Conservation (phyloP, 768 basidiomycete genomes). For the Boletellus ananiceps region DNA sequence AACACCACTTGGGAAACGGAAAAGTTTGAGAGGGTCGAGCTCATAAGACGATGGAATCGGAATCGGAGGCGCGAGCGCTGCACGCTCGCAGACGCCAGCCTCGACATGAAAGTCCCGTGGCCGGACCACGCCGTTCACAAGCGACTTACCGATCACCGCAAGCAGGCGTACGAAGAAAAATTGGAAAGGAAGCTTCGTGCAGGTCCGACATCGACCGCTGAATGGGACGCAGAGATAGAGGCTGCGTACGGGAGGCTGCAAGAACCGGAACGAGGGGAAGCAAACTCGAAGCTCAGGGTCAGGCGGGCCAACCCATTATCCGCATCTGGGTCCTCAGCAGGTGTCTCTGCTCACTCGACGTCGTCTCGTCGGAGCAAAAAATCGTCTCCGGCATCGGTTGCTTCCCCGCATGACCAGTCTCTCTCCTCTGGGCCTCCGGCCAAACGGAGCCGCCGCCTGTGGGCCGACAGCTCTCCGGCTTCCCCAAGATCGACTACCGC, state of each 20-base stretch:
- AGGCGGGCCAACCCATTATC: slow-evolving; percentile 13
- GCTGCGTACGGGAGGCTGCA: slow-evolving; percentile 12
- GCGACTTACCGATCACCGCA: slow-evolving; percentile 38
- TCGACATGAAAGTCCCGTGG: slow-evolving; percentile 38
- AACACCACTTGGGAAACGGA: slow-evolving; percentile 50
- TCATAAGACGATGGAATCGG: slow-evolving; percentile 34
- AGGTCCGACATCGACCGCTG: slow-evolving; percentile 6
- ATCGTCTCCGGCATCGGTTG: slow-evolving; percentile 11
- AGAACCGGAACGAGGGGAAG: slow-evolving; percentile 26
- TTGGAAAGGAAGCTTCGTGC: slow-evolving; percentile 14
- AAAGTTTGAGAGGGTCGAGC: slow-evolving; percentile 10
- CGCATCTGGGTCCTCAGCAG: slow-evolving; percentile 7
- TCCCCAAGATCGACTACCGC: slow-evolving; percentile 5
- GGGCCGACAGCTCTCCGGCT: slow-evolving; percentile 1
- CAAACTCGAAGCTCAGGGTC: slow-evolving; percentile 19
- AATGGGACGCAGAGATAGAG: slow-evolving; percentile 30
- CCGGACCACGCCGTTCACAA: slow-evolving; percentile 42
- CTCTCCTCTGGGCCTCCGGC: slow-evolving; percentile 9
- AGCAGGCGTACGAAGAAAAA: slow-evolving; percentile 47
- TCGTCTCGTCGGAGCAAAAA: slow-evolving; percentile 3
- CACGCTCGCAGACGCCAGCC: slow-evolving; percentile 25
- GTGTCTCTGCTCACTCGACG: slow-evolving; percentile 1
- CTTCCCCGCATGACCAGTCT: slow-evolving; percentile 11
- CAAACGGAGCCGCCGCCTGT: slow-evolving; percentile 8
- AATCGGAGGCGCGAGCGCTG: slow-evolving; percentile 30